Percentiles rank a stretch among this genome's conserved stretches.
These are phyloP conservation scores for Penstemon eatonii DNA, from an alignment of 257 asterid species.

Conservation along the genomic window DNA sequence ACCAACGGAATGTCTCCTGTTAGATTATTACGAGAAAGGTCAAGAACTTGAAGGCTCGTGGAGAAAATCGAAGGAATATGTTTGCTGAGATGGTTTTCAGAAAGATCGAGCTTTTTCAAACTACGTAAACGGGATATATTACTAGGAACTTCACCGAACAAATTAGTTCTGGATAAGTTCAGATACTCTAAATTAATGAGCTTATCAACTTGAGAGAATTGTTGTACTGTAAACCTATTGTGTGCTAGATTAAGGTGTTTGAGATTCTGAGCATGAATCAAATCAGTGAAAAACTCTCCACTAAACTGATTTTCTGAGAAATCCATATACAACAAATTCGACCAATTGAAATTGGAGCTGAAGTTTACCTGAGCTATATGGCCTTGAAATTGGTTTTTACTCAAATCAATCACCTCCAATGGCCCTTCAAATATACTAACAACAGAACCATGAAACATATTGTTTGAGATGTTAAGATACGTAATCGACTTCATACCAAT, in stretches of 20 bases:
- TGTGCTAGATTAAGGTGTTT: constrained; percentile 75
- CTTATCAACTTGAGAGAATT: constrained; percentile 42
- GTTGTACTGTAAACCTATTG: constrained; percentile 68
- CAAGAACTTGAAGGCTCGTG: constrained; percentile 54
- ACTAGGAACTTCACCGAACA: constrained; percentile 63
- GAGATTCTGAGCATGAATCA: constrained; percentile 53
- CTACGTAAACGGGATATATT: constrained; percentile 49
- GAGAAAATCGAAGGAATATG: constrained; percentile 52
- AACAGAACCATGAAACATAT: constrained; percentile 70
- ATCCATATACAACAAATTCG: constrained; percentile 69
- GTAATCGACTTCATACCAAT: constrained; percentile 46
- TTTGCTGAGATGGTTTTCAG: constrained; percentile 59
- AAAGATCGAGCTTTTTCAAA: constrained; percentile 68
- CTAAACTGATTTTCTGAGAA: constrained; percentile 75
- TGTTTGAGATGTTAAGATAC: constrained; percentile 75
- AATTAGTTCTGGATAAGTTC: constrained; percentile 67
- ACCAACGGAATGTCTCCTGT: constrained; percentile 75
- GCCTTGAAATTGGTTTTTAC: constrained; percentile 87
- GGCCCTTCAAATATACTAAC: constrained; percentile 57
- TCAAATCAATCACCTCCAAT: constrained; percentile 79
- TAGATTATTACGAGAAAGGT: constrained; percentile 79
- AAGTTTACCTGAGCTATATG: constrained; percentile 75
- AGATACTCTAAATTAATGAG: constrained; percentile 66
- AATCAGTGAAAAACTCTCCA: constrained; percentile 59
- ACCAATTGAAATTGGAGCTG: constrained; percentile 57